Conservation (phyloP, 1,139 yeast genomes). For the Kurtzmaniella quercitrusa region DNA sequence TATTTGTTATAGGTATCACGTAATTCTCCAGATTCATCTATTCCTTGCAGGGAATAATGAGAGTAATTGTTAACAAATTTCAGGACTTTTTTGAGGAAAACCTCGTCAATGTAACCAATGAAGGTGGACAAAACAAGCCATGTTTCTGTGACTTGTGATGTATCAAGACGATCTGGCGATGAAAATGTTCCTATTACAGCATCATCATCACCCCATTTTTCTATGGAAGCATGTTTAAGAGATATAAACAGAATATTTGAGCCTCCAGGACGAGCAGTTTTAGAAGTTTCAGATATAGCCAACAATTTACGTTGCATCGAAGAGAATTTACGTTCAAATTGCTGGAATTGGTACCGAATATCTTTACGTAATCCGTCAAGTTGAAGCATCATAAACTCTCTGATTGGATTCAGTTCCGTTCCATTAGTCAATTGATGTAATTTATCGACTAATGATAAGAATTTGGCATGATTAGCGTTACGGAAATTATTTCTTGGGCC, state of each 20-base stretch:
- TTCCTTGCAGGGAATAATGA: constrained; percentile 26
- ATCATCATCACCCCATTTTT: background rate
- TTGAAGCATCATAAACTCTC: constrained; percentile 35
- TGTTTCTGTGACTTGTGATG: constrained; percentile 41
- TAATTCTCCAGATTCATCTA: constrained; percentile 30
- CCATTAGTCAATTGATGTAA: constrained; percentile 28
- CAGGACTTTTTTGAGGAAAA: constrained; percentile 25
- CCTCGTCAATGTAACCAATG: constrained; percentile 30
- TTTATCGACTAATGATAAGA: constrained; percentile 38
- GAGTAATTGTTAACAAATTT: constrained; percentile 37
- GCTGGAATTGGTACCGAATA: constrained; percentile 32
- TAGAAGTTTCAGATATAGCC: constrained; percentile 34
- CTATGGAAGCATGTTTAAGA: constrained; percentile 28
- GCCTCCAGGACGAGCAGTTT: constrained; percentile 30
- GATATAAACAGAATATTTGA: constrained; percentile 37
- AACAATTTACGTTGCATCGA: constrained; percentile 36
- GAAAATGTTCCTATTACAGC: constrained; percentile 21
- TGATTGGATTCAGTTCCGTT: constrained; percentile 27
- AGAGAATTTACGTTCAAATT: constrained; percentile 32
- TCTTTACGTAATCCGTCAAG: constrained; percentile 30
- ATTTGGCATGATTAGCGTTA: constrained; percentile 21
- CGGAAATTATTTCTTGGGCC: constrained; percentile 7
- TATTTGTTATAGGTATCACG: constrained; percentile 23
- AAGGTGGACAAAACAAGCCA: constrained; percentile 42
- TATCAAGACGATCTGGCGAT: constrained; percentile 39